Percentiles rank a stretch among this genome's conserved stretches.
Evolutionary conservation across 139 green algal genomes (phyloP).

Genomic region (Micromonas commoda): DNA sequence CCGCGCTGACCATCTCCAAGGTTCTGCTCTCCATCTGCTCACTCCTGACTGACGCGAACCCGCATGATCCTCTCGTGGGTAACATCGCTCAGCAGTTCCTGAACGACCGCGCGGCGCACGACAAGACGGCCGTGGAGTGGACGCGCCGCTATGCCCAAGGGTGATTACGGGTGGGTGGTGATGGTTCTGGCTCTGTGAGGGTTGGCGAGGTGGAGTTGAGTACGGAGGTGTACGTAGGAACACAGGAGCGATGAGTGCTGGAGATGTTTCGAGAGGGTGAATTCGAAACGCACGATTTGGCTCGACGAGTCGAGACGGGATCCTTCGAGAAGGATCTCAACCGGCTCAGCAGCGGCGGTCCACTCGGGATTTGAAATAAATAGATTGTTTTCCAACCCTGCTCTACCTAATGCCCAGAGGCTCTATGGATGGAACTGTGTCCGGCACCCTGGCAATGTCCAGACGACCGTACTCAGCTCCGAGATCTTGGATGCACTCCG

Average conservation of each 20-base stretch:
- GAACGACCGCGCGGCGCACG: conserved; percentile 69
- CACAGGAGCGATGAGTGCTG: no score
- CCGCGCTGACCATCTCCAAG: conserved; percentile 81
- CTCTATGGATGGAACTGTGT: background rate
- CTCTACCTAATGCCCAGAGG: background rate
- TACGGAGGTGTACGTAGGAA: no score
- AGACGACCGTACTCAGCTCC: background rate
- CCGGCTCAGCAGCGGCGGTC: no score
- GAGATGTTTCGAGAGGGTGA: no score
- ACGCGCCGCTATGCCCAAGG: conserved; percentile 71
- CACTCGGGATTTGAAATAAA: no score
- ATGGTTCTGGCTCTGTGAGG: background rate
- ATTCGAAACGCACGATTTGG: no score
- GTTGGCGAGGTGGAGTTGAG: no score
- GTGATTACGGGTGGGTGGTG: background rate
- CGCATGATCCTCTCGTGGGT: conserved; percentile 83
- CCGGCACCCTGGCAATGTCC: background rate
- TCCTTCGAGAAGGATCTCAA: no score
- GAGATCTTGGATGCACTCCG: background rate
- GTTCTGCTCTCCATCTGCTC: conserved; percentile 84
- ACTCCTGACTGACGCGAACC: conserved; percentile 86
- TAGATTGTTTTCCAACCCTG: no score
- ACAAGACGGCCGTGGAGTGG: conserved; percentile 85
- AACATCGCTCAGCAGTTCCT: conserved; percentile 82
- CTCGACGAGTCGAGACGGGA: no score